Percentiles rank a stretch among this genome's conserved stretches.
These are phyloP conservation scores for Leishmania amazonensis DNA, from an alignment of 208 protist genomes.

Conservation along the genomic window DNA sequence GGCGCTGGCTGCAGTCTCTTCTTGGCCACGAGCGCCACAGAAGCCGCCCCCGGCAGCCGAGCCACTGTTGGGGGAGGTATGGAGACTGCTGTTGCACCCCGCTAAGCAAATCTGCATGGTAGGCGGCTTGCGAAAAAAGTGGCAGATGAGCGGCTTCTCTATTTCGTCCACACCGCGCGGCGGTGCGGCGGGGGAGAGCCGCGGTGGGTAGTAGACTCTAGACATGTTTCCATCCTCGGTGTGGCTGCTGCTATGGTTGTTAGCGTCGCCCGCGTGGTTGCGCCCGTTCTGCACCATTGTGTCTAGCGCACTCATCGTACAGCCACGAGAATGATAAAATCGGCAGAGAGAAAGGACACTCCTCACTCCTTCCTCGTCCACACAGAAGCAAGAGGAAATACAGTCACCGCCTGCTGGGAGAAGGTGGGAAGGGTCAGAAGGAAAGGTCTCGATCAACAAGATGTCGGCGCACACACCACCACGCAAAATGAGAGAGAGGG, in stretches of 20 bases:
- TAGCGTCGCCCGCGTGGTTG: background rate
- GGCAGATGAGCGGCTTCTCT: conserved; percentile 35
- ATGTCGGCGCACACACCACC: background rate
- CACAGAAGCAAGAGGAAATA: background rate
- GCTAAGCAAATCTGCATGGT: background rate
- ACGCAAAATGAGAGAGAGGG: background rate
- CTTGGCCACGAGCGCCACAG: background rate
- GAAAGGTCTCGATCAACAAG: background rate
- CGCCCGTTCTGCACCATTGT: conserved; percentile 2
- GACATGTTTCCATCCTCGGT: background rate
- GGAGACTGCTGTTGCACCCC: background rate
- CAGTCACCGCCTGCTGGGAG: background rate
- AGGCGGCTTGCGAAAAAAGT: conserved; percentile 17
- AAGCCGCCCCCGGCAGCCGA: background rate
- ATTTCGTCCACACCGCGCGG: conserved; percentile 8
- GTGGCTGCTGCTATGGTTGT: background rate
- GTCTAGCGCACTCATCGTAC: background rate
- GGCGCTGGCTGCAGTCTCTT: background rate
- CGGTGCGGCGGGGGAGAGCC: background rate
- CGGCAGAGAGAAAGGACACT: background rate
- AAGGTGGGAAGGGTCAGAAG: background rate
- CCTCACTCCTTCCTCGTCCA: background rate
- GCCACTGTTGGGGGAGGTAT: background rate
- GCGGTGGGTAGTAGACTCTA: background rate
- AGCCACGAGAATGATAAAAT: background rate